Percentiles rank a stretch among this genome's conserved stretches.
phyloP scores from a whole-genome alignment of 2,329 filamentous ascomycete genomes.

The Diaporthe nobilis region DNA sequence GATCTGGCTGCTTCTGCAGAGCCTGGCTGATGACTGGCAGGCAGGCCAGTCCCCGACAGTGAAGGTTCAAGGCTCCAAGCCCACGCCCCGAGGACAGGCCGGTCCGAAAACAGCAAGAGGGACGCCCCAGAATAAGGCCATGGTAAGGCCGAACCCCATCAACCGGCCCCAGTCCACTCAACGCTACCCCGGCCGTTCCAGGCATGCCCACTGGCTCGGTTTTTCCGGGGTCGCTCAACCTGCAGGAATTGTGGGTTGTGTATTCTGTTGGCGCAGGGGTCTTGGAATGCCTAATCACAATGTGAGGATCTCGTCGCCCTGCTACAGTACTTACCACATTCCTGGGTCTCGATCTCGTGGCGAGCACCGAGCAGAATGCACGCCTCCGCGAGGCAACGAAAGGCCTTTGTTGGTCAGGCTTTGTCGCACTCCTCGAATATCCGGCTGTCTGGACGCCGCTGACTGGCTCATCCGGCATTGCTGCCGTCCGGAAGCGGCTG shows the following conservation, averaged over 20 bases:
- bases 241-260: constrained; percentile 20
- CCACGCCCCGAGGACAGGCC: constrained; percentile 28
- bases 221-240: constrained; percentile 1
- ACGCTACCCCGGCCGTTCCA: constrained; percentile 20
- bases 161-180: constrained; percentile 14
- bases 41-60: constrained; percentile 11
- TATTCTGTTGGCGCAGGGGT: background rate
- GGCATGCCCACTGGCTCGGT: constrained; percentile 8
- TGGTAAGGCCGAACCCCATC: constrained; percentile 36
- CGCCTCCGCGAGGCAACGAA: background rate
- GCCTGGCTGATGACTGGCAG: background rate
- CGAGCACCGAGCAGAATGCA: background rate
- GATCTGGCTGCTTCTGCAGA: constrained; percentile 17
- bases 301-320: constrained; percentile 2
- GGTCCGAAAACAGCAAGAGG: constrained; percentile 15
- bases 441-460: background rate
- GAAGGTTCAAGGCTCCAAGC: constrained; percentile 10
- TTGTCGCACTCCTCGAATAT: background rate
- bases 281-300: constrained; percentile 24
- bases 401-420: constrained; percentile 6
- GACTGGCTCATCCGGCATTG: background rate
- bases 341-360: constrained; percentile 15
- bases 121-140: constrained; percentile 35
- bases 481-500: constrained; percentile 29
- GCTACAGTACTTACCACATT: constrained; percentile 14